phyloP scores from a whole-genome alignment of 306 rosid genomes.

The Trifolium pratense region DNA sequence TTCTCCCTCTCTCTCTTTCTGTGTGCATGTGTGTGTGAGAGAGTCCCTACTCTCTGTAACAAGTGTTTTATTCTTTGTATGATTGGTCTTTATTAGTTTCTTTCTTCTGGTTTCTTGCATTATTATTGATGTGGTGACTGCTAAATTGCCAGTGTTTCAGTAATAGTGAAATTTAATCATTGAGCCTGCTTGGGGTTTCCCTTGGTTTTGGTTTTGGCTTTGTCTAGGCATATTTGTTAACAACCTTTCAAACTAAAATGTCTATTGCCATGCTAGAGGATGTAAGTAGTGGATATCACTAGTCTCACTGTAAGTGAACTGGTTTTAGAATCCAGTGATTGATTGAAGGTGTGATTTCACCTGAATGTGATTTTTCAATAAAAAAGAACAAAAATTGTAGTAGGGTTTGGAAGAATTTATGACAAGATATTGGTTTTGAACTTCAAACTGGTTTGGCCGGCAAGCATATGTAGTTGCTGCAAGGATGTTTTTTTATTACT shows the following conservation, averaged over 20 bases:
- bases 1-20: constrained; percentile 10
- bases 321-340: constrained; percentile 30
- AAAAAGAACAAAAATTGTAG: neutral
- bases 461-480: constrained; percentile 10
- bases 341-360: constrained; percentile 39
- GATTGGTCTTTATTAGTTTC: neutral
- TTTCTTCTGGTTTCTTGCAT: constrained; percentile 14
- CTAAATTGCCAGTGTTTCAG: constrained; percentile 7
- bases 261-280: constrained; percentile 2
- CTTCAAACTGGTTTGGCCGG: neutral
- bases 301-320: constrained; percentile 10
- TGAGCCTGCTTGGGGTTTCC: constrained; percentile 16
- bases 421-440: constrained; percentile 1
- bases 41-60: constrained; percentile 18
- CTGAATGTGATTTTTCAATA: constrained; percentile 26
- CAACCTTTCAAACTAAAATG: constrained; percentile 19
- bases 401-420: neutral
- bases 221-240: constrained; percentile 20
- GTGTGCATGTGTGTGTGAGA: neutral
- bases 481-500: constrained; percentile 13
- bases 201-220: constrained; percentile 27
- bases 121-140: neutral
- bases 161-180: constrained; percentile 19
- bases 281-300: constrained; percentile 13
- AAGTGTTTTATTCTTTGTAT: neutral